Percentiles rank a stretch among this genome's conserved stretches.
phyloP scores from a whole-genome alignment of 306 rosid species.

The Cotoneaster glaucophyllus region DNA sequence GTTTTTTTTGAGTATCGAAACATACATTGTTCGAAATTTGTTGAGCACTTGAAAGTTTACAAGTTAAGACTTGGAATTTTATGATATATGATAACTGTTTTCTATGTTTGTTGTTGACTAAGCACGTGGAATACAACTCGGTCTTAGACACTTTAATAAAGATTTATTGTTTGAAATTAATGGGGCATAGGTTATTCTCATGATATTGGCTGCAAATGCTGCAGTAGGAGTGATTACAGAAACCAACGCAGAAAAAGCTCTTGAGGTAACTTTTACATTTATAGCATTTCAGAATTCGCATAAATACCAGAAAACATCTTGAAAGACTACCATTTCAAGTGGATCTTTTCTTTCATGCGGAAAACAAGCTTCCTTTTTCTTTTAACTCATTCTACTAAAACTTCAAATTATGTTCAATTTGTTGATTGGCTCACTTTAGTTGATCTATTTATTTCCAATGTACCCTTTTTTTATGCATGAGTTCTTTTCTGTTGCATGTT shows the following conservation, averaged over 20 bases:
- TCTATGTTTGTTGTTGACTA: neutral
- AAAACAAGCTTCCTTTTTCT: neutral
- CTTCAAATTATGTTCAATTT: neutral
- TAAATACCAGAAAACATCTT: neutral
- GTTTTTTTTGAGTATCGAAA: neutral
- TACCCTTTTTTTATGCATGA: neutral
- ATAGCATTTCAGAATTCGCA: neutral
- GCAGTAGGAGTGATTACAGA: constrained; percentile 95
- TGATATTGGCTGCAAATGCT: constrained; percentile 95
- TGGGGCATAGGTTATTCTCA: constrained; percentile 68
- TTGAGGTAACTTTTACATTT: constrained; percentile 53
- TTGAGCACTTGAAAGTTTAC: neutral
- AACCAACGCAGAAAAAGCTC: constrained; percentile 96
- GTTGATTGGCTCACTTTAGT: neutral
- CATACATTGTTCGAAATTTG: neutral
- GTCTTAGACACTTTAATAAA: neutral
- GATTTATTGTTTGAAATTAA: constrained; percentile 5
- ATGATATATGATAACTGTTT: neutral
- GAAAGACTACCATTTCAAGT: neutral
- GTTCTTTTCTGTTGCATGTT: neutral
- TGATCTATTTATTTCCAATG: neutral
- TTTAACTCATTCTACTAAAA: neutral
- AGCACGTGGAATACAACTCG: neutral
- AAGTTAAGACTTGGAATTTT: neutral
- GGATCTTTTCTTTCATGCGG: neutral